A percentile compares a stretch with the other conserved stretches of the same genome.
Conservation (phyloP, 257 asterid genomes). For the Fraxinus pennsylvanica region DNA sequence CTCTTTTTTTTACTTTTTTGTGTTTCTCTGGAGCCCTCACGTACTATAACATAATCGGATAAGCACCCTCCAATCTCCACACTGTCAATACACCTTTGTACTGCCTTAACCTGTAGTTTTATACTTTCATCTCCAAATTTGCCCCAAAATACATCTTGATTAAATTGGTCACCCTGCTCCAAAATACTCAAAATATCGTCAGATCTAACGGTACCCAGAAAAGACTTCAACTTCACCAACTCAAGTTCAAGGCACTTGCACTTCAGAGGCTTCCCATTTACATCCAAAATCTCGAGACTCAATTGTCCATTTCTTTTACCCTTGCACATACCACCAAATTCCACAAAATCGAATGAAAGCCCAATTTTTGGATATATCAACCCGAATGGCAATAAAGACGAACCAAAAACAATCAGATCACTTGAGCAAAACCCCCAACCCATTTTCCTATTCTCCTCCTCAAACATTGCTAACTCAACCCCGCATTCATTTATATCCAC, state of each 20-base stretch:
- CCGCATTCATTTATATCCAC: constrained; percentile 17
- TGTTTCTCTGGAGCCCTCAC: constrained; percentile 43
- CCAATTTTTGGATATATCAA: constrained; percentile 77
- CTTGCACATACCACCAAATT: constrained; percentile 32
- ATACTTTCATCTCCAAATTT: constrained; percentile 42
- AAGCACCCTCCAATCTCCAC: constrained; percentile 35
- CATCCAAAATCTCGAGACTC: constrained; percentile 66
- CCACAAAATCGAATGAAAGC: constrained; percentile 36
- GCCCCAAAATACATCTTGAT: constrained; percentile 33
- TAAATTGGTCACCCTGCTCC: constrained; percentile 33
- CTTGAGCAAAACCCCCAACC: constrained; percentile 86
- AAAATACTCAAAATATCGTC: constrained; percentile 30
- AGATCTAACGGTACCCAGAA: constrained; percentile 32
- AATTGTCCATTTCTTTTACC: constrained; percentile 45
- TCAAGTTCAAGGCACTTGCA: constrained; percentile 77
- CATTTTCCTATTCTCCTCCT: constrained; percentile 45
- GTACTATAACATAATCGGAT: constrained; percentile 51
- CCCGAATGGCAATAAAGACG: constrained; percentile 76
- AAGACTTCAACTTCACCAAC: constrained; percentile 46
- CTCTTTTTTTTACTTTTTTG: constrained; percentile 40
- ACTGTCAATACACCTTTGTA: constrained; percentile 40
- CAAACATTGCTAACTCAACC: constrained; percentile 25
- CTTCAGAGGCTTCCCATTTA: constrained; percentile 67
- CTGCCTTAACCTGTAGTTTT: constrained; percentile 61
- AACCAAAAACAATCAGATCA: constrained; percentile 60